These are phyloP conservation scores for Ceratobasidium papillatum DNA, from an alignment of 1,284 basidiomycete genomes.

Conservation along the genomic window DNA sequence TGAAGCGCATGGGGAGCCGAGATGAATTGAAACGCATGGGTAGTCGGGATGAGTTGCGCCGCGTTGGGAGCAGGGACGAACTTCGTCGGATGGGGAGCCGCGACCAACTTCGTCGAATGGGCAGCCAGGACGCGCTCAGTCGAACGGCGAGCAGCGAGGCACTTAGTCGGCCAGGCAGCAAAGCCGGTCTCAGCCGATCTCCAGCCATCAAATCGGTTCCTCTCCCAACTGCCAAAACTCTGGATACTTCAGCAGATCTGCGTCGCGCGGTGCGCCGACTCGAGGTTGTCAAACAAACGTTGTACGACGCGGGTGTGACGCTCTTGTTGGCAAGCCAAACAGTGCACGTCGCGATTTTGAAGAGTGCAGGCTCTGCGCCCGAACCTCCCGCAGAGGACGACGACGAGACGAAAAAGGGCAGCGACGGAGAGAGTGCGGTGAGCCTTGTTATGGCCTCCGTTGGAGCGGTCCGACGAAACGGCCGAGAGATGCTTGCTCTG, in stretches of 20 bases:
- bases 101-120: constrained; percentile 31
- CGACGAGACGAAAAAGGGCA: neutral
- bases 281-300: constrained; percentile 70
- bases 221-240: neutral
- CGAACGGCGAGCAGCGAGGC: constrained; percentile 5
- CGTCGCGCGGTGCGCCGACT: constrained; percentile 68
- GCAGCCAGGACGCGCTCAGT: constrained; percentile 18
- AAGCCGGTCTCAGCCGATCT: neutral
- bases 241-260: constrained; percentile 52
- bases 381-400: neutral
- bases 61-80: constrained; percentile 12
- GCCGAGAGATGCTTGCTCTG: constrained; percentile 5
- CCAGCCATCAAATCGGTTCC: neutral
- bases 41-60: constrained; percentile 17
- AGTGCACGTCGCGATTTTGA: constrained; percentile 53
- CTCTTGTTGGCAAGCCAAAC: constrained; percentile 67
- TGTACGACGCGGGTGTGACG: constrained; percentile 71
- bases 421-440: constrained; percentile 17
- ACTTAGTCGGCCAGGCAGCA: constrained; percentile 13
- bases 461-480: constrained; percentile 1
- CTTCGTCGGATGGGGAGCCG: constrained; percentile 21
- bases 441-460: constrained; percentile 26
- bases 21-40: neutral
- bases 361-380: constrained; percentile 46
- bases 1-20: constrained; percentile 44